phyloP scores from a whole-genome alignment of 1,284 basidiomycete species.

The Fomes fomentarius region DNA sequence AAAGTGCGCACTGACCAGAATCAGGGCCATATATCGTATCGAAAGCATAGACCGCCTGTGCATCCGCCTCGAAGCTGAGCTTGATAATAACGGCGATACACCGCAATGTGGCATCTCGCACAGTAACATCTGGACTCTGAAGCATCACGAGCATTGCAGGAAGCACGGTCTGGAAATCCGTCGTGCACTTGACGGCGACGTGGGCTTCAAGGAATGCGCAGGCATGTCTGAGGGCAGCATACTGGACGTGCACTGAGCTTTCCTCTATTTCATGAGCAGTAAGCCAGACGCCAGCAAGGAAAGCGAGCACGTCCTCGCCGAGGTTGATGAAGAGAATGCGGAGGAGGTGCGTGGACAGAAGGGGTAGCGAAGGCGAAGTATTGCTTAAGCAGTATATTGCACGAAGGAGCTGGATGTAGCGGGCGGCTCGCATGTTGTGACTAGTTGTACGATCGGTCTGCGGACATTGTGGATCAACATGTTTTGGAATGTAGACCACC shows the following conservation, averaged over 20 bases:
- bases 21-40: slow-evolving; percentile 80
- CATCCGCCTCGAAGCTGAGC: slow-evolving; percentile 44
- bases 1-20: slow-evolving; percentile 68
- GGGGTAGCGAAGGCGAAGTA: slow-evolving; percentile 42
- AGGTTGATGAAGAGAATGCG: slow-evolving; percentile 70
- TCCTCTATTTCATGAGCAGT: slow-evolving; percentile 22
- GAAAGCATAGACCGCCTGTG: slow-evolving; percentile 75
- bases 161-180: slow-evolving; percentile 88
- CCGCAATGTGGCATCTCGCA: slow-evolving; percentile 68
- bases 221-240: slow-evolving; percentile 62
- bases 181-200: slow-evolving; percentile 51
- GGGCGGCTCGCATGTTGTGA: slow-evolving; percentile 13
- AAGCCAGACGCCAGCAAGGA: slow-evolving; percentile 77
- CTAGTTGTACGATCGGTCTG: no score
- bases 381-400: slow-evolving; percentile 69
- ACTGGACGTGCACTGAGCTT: slow-evolving; percentile 37
- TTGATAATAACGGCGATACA: slow-evolving; percentile 57
- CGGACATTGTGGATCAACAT: neutral
- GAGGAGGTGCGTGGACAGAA: slow-evolving; percentile 61
- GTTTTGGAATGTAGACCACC: neutral
- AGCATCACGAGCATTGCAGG: slow-evolving; percentile 78
- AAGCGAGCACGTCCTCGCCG: slow-evolving; percentile 75
- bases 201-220: slow-evolving; percentile 82
- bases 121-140: slow-evolving; percentile 49
- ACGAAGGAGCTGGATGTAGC: slow-evolving; percentile 60